A percentile compares a stretch with the other conserved stretches of the same genome.
These are phyloP conservation scores for Malassezia caprae DNA, from an alignment of 1,284 basidiomycete genomes.

Conservation along the genomic window DNA sequence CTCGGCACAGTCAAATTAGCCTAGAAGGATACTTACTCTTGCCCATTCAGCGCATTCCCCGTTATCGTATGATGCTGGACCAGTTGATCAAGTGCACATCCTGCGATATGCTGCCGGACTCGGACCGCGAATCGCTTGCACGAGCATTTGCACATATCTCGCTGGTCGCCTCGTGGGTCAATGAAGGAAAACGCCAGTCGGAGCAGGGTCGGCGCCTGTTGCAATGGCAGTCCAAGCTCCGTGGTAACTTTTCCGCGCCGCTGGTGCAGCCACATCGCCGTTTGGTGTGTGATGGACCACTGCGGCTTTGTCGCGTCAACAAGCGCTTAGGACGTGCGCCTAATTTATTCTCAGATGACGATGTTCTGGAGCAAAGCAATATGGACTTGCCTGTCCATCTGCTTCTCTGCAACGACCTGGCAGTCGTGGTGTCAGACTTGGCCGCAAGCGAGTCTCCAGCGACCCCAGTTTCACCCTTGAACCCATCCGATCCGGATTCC, in stretches of 20 bases:
- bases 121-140: conserved; percentile 20
- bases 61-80: conserved; percentile 68
- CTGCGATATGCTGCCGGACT: conserved; percentile 18
- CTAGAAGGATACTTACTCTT: conserved; percentile 87
- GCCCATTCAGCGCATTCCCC: conserved; percentile 89
- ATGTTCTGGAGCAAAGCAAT: conserved; percentile 60
- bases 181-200: conserved; percentile 50
- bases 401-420: conserved; percentile 79
- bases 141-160: conserved; percentile 37
- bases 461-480: not conserved
- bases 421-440: conserved; percentile 69
- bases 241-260: conserved; percentile 82
- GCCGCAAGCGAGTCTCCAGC: not conserved
- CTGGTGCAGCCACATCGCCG: conserved; percentile 93
- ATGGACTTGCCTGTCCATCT: conserved; percentile 31
- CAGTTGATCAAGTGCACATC: conserved; percentile 39
- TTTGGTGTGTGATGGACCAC: conserved; percentile 55
- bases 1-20: conserved; percentile 88
- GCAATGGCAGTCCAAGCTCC: conserved; percentile 73
- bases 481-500: not conserved
- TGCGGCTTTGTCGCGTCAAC: conserved; percentile 75
- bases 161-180: conserved; percentile 40
- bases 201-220: conserved; percentile 34
- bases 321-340: conserved; percentile 55
- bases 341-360: conserved; percentile 43